These are phyloP conservation scores for Colletotrichum limetticola DNA, from an alignment of 2,329 filamentous ascomycete species.

Conservation along the genomic window DNA sequence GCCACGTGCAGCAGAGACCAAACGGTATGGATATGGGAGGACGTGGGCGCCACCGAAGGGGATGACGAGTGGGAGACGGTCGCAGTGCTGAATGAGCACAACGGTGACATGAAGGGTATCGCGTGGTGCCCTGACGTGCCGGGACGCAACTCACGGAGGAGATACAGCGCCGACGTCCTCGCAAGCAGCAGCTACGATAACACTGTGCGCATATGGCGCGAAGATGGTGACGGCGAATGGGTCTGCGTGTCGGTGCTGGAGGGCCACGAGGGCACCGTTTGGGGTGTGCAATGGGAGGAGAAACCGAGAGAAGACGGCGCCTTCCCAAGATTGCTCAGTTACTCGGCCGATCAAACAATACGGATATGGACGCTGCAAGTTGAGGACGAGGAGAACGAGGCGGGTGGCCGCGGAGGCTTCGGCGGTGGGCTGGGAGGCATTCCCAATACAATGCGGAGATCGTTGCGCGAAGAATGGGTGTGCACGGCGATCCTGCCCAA, in stretches of 20 bases:
- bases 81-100: conserved; percentile 93
- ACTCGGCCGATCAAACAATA: conserved; percentile 84
- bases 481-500: conserved; percentile 81
- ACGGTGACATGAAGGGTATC: conserved; percentile 94
- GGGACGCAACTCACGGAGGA: conserved; percentile 52
- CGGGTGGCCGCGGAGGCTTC: conserved; percentile 40
- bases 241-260: conserved; percentile 84
- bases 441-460: conserved; percentile 89
- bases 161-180: conserved; percentile 75
- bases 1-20: conserved; percentile 95
- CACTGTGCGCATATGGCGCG: conserved; percentile 87
- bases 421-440: conserved; percentile 67
- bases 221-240: conserved; percentile 92
- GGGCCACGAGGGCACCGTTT: conserved; percentile 88
- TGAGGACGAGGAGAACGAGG: conserved; percentile 56
- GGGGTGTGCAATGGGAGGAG: conserved; percentile 82
- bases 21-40: conserved; percentile 98
- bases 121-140: conserved; percentile 84
- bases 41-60: conserved; percentile 76
- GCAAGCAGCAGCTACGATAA: conserved; percentile 96
- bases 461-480: conserved; percentile 84
- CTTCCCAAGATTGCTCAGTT: conserved; percentile 78
- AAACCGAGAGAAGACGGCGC: conserved; percentile 48
- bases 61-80: conserved; percentile 98
- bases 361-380: conserved; percentile 79